Base-by-base conservation (phyloP, 768 basidiomycete genomes). In the Paxillus involutus region DNA sequence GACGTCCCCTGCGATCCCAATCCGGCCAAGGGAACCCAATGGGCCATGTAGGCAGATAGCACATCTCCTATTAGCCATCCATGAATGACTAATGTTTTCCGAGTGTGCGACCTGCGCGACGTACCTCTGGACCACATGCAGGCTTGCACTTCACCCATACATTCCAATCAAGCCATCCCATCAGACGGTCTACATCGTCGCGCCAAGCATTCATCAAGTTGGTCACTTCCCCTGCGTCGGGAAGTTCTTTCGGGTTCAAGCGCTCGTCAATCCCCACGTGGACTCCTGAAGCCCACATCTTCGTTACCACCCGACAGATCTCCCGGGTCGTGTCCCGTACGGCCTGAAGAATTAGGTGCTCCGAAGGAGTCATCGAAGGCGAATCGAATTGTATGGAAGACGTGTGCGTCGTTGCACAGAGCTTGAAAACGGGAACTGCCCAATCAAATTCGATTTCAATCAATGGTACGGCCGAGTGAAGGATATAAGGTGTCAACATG, bases 41-140 rank as follows among this genome's bases (percentile, higher is more conserved):
- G 4, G 58, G 51, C 62, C 62, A 68, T 0, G 62, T 69, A 42
- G 67, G 63, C 13, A 70, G 46, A 29, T 62, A 67, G 19, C 68
- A 68, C 32, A 60, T 59, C 35, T 67, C 65, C 68, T 68, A 6
- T 13, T 3, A 2, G 41, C 10, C 6, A 24, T 17, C 13, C 44
- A 26, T 50, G 1, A 53, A 13, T 33, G n/a, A 17, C n/a, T 21
- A 21, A 21, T 7, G 17, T 9, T 11, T 26, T 12, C 9, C 7
- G 6, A 32, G 3, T 12, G 17, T 14, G 19, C 17, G 26, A 41
- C 21, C 7, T 6, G 13, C 29, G 14, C 29, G 14, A 8, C 52
- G 44, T 29, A 61, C 57, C 47, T 61, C 54, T 1, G 55, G 44
- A 26, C 52, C 39, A 48, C 61, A 63, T 8, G 32, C 45, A 16